Percentiles rank a stretch among this genome's conserved stretches.
Evolutionary conservation across 805 yeast genomes (phyloP).

Genomic region (Kazachstania bromeliacearum): DNA sequence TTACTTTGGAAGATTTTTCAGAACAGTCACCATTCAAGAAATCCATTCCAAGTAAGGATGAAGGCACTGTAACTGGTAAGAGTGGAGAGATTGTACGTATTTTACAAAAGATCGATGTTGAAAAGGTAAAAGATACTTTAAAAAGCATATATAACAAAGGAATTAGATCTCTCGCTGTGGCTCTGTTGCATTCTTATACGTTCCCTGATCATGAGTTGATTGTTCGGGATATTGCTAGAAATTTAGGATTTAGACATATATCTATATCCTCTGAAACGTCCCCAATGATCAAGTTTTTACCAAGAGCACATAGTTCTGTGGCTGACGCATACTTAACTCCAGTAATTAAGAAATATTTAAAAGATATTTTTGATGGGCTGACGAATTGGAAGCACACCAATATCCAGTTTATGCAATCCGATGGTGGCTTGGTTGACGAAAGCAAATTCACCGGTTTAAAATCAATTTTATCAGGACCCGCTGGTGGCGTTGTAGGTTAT

Average conservation of each 20-base stretch:
- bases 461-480: slow-evolving; percentile 92
- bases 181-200: slow-evolving; percentile 64
- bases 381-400: slow-evolving; percentile 37
- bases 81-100: slow-evolving; percentile 63
- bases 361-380: slow-evolving; percentile 54
- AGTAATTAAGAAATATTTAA: slow-evolving; percentile 55
- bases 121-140: slow-evolving; percentile 35
- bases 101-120: slow-evolving; percentile 40
- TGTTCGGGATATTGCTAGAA: slow-evolving; percentile 50
- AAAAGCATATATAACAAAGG: slow-evolving; percentile 44
- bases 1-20: slow-evolving; percentile 69
- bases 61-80: slow-evolving; percentile 41
- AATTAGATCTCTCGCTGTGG: slow-evolving; percentile 59
- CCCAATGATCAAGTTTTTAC: slow-evolving; percentile 71
- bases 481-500: slow-evolving; percentile 95
- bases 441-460: slow-evolving; percentile 73
- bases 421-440: slow-evolving; percentile 89
- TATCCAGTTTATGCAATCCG: slow-evolving; percentile 89
- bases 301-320: slow-evolving; percentile 67
- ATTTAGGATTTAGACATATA: slow-evolving; percentile 59
- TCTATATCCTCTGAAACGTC: slow-evolving; percentile 60
- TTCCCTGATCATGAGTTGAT: slow-evolving; percentile 58
- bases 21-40: slow-evolving; percentile 50
- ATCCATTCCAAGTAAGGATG: slow-evolving; percentile 17
- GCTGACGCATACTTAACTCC: slow-evolving; percentile 84